A percentile compares a stretch with the other conserved stretches of the same genome.
Evolutionary conservation across 768 basidiomycete genomes (phyloP).

Genomic region (Tricholoma hemisulphureum): DNA sequence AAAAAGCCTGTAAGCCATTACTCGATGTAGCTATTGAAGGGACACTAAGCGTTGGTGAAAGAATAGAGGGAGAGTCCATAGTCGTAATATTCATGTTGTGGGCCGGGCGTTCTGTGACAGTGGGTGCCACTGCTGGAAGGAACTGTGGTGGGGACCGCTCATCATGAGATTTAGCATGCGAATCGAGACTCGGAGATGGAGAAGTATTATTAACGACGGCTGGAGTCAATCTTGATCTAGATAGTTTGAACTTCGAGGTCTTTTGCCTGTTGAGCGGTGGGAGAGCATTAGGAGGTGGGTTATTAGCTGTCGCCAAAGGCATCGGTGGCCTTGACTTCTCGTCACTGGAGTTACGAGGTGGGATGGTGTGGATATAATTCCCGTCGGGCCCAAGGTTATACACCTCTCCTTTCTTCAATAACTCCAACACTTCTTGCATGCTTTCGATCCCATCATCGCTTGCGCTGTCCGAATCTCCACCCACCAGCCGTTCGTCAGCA

Average conservation of each 20-base stretch:
- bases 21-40: slow-evolving; percentile 3
- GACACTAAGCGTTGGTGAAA: slow-evolving; percentile 13
- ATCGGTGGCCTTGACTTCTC: background rate
- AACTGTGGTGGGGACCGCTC: slow-evolving; percentile 37
- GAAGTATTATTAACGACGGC: slow-evolving; percentile 5
- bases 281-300: slow-evolving; percentile 11
- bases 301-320: slow-evolving; percentile 7
- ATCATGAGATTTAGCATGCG: slow-evolving; percentile 21
- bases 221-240: slow-evolving; percentile 28
- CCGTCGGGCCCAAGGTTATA: slow-evolving; percentile 54
- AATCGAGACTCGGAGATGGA: slow-evolving; percentile 8
- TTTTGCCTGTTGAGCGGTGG: slow-evolving; percentile 37
- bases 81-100: slow-evolving; percentile 26
- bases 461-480: slow-evolving; percentile 52
- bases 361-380: slow-evolving; percentile 26
- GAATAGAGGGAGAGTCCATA: slow-evolving; percentile 41
- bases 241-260: slow-evolving; percentile 51
- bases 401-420: slow-evolving; percentile 49
- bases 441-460: slow-evolving; percentile 54
- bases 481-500: slow-evolving; percentile 45
- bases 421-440: slow-evolving; percentile 49
- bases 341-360: slow-evolving; percentile 3
- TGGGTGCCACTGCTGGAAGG: slow-evolving; percentile 3
- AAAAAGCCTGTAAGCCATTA: background rate
- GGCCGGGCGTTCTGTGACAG: slow-evolving; percentile 9